These are phyloP conservation scores for Santalum album DNA, from an alignment of 164 flowering plant species.

Conservation along the genomic window DNA sequence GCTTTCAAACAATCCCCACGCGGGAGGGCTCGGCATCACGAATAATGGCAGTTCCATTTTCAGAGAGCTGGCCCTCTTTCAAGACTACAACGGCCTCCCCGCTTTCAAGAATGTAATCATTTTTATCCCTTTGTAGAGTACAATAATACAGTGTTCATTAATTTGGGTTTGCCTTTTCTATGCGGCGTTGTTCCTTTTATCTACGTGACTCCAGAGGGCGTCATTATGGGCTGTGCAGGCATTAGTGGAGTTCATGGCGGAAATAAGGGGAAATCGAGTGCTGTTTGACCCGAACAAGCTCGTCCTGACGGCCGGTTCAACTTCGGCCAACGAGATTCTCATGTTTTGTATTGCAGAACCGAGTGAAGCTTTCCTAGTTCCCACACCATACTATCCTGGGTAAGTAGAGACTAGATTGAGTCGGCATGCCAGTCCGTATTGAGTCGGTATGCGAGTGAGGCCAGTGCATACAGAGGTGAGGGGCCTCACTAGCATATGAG, in stretches of 20 bases:
- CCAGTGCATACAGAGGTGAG: too few species aligned
- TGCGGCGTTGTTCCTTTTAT: too few species aligned
- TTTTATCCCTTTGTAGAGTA: too few species aligned
- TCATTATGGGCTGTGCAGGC: too few species aligned
- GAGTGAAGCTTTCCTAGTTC: slow-evolving; percentile 42
- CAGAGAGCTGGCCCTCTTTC: slow-evolving; percentile 45
- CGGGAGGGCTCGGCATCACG: slow-evolving; percentile 17
- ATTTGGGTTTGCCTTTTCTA: too few species aligned
- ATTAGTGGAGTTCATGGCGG: slow-evolving; percentile 30
- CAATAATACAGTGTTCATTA: too few species aligned
- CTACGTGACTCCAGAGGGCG: too few species aligned
- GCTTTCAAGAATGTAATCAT: slow-evolving; percentile 34
- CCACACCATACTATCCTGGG: slow-evolving; percentile 50
- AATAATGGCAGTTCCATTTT: slow-evolving; percentile 25
- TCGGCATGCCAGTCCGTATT: too few species aligned
- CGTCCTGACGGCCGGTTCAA: slow-evolving; percentile 48
- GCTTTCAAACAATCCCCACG: slow-evolving; percentile 27
- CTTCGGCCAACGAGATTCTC: slow-evolving; percentile 43
- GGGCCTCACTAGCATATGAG: too few species aligned
- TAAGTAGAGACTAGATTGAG: slow-evolving; percentile 5
- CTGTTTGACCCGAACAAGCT: slow-evolving; percentile 31
- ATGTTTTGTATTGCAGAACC: slow-evolving; percentile 43
- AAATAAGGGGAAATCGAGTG: slow-evolving; percentile 35
- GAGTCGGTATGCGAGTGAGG: too few species aligned
- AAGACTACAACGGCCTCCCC: slow-evolving; percentile 46